Evolutionary conservation across 225 moss, liverwort and hornwort species (phyloP).

Genomic region (Pseudoscleropodium purum): DNA sequence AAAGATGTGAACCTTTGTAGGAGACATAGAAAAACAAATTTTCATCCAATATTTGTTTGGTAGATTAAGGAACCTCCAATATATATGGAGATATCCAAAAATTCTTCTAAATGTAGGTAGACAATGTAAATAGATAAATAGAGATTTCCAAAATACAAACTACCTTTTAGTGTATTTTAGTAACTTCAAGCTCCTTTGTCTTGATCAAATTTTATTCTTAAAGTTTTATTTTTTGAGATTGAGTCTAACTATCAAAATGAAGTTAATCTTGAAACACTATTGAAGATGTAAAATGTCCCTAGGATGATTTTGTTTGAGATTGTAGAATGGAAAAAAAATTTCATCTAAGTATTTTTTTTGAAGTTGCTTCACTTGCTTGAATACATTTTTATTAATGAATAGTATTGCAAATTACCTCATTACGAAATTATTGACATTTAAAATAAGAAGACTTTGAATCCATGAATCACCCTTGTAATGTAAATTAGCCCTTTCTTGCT

Average conservation of each 20-base stretch:
- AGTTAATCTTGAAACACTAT: not conserved
- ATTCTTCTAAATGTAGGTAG: no score
- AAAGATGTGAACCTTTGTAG: not conserved
- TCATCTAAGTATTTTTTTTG: not conserved
- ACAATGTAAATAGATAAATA: not conserved
- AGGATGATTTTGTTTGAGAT: not conserved
- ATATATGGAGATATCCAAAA: no score
- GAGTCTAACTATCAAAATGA: not conserved
- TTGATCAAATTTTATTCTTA: not conserved
- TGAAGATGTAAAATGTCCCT: not conserved
- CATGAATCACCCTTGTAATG: not conserved
- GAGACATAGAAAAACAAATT: not conserved
- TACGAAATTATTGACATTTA: not conserved
- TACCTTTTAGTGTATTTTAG: not conserved
- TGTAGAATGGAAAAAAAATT: not conserved
- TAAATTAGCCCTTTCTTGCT: accelerated
- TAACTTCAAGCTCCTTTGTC: not conserved
- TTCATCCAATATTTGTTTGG: no score
- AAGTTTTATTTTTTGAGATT: not conserved
- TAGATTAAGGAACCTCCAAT: no score
- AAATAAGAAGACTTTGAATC: no score
- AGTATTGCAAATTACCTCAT: no score
- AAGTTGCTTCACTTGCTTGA: no score
- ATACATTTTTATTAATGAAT: no score
- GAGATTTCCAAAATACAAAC: not conserved